Conservation (phyloP, 768 basidiomycete species). For the Neoboletus subvelutipes region DNA sequence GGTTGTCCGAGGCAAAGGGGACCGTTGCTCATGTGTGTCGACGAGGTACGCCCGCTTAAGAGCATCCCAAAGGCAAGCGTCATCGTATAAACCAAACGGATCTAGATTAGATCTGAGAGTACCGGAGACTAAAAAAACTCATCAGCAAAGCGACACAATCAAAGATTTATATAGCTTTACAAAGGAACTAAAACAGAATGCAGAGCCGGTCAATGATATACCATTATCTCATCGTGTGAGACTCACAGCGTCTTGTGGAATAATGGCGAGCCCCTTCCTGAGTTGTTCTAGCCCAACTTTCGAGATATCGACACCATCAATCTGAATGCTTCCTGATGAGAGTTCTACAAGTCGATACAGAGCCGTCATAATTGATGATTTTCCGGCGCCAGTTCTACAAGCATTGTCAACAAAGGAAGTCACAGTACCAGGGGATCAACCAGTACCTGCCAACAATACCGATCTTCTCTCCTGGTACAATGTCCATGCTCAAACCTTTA, state of each 20-base stretch:
- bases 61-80: slow-evolving; percentile 84
- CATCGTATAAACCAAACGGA: slow-evolving; percentile 80
- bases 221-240: not conserved
- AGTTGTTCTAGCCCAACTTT: slow-evolving; percentile 76
- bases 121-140: slow-evolving; percentile 56
- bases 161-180: slow-evolving; percentile 26
- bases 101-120: slow-evolving; percentile 87
- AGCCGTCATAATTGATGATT: slow-evolving; percentile 87
- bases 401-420: not conserved
- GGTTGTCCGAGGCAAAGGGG: slow-evolving; percentile 32
- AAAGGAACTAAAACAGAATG: slow-evolving; percentile 34
- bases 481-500: slow-evolving; percentile 72
- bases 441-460: slow-evolving; percentile 74
- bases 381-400: slow-evolving; percentile 77
- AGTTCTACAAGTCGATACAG: slow-evolving; percentile 85
- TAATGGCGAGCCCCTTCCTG: slow-evolving; percentile 67
- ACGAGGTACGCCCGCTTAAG: slow-evolving; percentile 82
- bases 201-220: not conserved
- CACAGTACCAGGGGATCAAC: slow-evolving; percentile 14
- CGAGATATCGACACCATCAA: slow-evolving; percentile 86
- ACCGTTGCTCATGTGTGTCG: slow-evolving; percentile 41
- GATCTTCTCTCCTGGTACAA: slow-evolving; percentile 82
- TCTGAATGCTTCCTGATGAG: slow-evolving; percentile 65
- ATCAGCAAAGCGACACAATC: slow-evolving; percentile 13
- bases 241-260: slow-evolving; percentile 67